phyloP scores from a whole-genome alignment of 2,329 filamentous ascomycete species.

The Neurospora sp. region DNA sequence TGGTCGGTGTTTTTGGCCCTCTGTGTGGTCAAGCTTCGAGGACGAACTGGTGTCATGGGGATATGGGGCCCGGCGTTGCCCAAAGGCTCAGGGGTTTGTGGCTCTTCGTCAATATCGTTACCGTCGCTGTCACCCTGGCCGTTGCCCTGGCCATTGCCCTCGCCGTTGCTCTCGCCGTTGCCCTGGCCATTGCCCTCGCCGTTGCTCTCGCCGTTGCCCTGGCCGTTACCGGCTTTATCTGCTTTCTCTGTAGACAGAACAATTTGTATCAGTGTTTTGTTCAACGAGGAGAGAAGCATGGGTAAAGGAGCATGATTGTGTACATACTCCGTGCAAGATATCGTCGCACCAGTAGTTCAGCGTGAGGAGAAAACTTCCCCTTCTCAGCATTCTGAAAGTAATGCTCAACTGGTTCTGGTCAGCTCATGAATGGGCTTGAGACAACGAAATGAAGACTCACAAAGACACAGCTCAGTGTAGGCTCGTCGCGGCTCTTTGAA shows the following conservation, averaged over 20 bases:
- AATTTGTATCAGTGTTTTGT: neutral
- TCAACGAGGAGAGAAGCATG: neutral
- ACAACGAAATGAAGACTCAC: slow-evolving; percentile 16
- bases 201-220: neutral
- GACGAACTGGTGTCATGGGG: neutral
- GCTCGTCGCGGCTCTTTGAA: slow-evolving; percentile 10
- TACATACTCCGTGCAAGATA: neutral
- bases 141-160: neutral
- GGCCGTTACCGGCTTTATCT: neutral
- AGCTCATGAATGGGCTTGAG: neutral
- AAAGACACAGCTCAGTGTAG: slow-evolving; percentile 21
- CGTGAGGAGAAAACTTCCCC: slow-evolving; percentile 16
- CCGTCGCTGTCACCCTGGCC: neutral
- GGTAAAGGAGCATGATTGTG: neutral
- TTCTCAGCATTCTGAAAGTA: slow-evolving; percentile 22
- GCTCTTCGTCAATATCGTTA: neutral
- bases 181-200: too few species aligned
- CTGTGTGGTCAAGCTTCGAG: neutral
- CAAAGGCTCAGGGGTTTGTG: neutral
- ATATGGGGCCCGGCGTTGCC: neutral
- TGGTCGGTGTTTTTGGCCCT: neutral
- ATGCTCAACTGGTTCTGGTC: slow-evolving; percentile 21
- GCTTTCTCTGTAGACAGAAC: neutral
- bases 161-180: neutral
- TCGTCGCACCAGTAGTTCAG: neutral